Base-by-base conservation (phyloP, 768 basidiomycete species). In the Lepiota venenata region DNA sequence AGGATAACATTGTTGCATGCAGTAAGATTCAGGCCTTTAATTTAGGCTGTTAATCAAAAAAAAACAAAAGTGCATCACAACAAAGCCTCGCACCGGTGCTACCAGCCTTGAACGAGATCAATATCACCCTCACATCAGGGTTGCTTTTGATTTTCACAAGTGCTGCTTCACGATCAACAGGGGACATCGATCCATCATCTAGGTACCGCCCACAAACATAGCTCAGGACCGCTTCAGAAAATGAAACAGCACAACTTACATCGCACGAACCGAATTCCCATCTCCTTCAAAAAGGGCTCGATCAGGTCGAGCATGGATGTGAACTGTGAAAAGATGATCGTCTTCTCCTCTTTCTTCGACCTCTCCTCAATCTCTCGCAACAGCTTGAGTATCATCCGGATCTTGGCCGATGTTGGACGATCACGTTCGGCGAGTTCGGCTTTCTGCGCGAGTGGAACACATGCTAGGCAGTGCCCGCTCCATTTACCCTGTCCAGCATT, bases 81-180 rank as follows among this genome's bases (percentile, higher is more conserved):
- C 27, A 45, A 38, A 22, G 25, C 10, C 32, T 69, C 75, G 50
- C 61, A 90, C 92, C 92, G n/a, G 89, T 93, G 63, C 90, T 90
- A 3, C 94, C 94, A 25, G 94, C 93, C 68, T 95, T 97, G 81
- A 98, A 95, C 0, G 93, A 97, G 58, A 98, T 94, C 58, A 99
- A 71, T 57, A 98, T 97, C 40, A 96, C 85, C 29, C 79, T 80
- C 10, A 78, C 83, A 14, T 61, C 73, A 22, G 69, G 67, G 65
- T 79, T 82, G 15, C 59, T 81, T 63, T 79, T 82, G 69, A 99
- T 93, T 60, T 79, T 82, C 35, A 84, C 74, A 40, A 98, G 69
- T 3, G 91, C 80, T 14, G 75, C 80, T 60, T 93, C 89, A 10
- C 94, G 85, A 61, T 92, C 78, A 29, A 81, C 81, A 56, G 87